phyloP scores from a whole-genome alignment of 768 basidiomycete genomes.

The Glaciozyma antarctica region DNA sequence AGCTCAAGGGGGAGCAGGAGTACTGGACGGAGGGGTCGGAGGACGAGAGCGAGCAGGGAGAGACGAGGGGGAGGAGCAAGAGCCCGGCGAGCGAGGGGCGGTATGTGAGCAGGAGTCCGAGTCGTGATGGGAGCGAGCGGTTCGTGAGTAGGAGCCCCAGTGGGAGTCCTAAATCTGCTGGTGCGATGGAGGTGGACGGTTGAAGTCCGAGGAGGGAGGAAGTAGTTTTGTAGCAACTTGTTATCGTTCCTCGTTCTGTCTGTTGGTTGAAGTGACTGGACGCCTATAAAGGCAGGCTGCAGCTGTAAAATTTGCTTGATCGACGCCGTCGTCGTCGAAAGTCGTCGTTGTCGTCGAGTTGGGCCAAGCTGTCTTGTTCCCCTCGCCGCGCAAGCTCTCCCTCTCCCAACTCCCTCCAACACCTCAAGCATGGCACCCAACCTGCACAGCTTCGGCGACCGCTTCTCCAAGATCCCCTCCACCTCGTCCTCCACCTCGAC shows the following conservation, averaged over 20 bases:
- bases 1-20: conserved; percentile 34
- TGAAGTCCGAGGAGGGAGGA: background rate
- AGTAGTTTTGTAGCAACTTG: background rate
- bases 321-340: background rate
- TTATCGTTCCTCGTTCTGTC: background rate
- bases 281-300: background rate
- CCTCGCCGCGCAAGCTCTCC: background rate
- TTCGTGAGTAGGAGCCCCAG: conserved; percentile 23
- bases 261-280: background rate
- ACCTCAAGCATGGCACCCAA: background rate
- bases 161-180: conserved; percentile 16
- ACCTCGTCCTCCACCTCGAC: conserved; percentile 1
- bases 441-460: conserved; percentile 24
- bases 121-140: conserved; percentile 17
- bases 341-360: background rate
- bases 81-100: conserved; percentile 7
- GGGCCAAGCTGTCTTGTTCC: too few species aligned
- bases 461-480: conserved; percentile 10
- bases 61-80: background rate
- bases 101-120: conserved; percentile 26
- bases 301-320: too few species aligned
- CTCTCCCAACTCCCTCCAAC: background rate
- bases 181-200: conserved; percentile 19
- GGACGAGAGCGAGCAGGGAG: conserved; percentile 4
- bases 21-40: conserved; percentile 15